Evolutionary conservation across 2,329 filamentous ascomycete genomes (phyloP).

Genomic region (Fusarium tupiense): DNA sequence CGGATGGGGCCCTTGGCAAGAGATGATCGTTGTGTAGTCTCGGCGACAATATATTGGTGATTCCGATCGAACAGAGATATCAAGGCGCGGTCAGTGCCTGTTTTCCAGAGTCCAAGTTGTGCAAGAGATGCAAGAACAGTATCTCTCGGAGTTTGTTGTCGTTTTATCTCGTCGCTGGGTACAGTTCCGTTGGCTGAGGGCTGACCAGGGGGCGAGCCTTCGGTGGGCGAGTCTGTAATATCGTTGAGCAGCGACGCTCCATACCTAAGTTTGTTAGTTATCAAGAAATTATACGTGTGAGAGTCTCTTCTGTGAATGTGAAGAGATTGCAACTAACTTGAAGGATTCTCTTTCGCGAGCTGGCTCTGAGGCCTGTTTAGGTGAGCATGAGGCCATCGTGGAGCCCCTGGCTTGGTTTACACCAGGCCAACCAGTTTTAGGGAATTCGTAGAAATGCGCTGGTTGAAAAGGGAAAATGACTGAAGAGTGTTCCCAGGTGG

Average conservation of each 20-base stretch:
- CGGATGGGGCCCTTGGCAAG: constrained; percentile 47
- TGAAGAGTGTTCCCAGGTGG: not conserved
- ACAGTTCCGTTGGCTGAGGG: not conserved
- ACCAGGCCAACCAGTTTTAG: not conserved
- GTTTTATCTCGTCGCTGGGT: not conserved
- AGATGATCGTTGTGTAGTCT: constrained; percentile 53
- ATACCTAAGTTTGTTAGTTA: constrained; percentile 13
- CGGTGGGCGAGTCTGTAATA: constrained; percentile 7
- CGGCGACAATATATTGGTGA: constrained; percentile 60
- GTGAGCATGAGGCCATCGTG: constrained; percentile 10
- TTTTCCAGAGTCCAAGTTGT: constrained; percentile 57
- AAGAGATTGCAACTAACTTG: constrained; percentile 14
- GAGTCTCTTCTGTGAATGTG: not conserved
- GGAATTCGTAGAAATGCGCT: not conserved
- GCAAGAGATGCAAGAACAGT: constrained; percentile 57
- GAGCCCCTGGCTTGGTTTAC: not conserved
- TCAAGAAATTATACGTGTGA: not conserved
- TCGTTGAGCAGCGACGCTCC: constrained; percentile 23
- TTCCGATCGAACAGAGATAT: constrained; percentile 62
- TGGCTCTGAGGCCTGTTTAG: constrained; percentile 22
- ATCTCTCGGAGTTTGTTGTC: constrained; percentile 38
- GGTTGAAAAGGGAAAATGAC: not conserved
- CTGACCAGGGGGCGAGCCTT: constrained; percentile 3
- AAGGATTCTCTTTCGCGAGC: constrained; percentile 26
- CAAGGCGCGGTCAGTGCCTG: constrained; percentile 54